Evolutionary conservation across 352 stramenopile genomes (phyloP), one percentile per base, ranked within the genome.

Genomic region (Phytophthora cactorum): DNA sequence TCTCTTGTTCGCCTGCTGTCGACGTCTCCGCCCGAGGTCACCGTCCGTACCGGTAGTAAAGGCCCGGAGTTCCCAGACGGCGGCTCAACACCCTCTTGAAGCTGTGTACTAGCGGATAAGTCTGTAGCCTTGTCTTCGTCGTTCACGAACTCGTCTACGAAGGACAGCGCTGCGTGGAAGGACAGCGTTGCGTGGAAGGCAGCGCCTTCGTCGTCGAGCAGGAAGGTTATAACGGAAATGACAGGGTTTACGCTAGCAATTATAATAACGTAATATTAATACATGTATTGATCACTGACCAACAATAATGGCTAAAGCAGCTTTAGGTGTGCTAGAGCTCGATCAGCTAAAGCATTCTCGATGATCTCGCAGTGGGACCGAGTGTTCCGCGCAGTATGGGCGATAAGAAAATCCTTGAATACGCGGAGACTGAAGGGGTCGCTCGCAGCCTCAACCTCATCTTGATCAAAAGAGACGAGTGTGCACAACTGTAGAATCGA

Each of bases 371-470:
- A 69, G 46, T 63, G 74, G 25, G 63, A 52, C 29, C 68, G 73
- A 31, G 81, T 68, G 11, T 67, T 82, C n/a, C 63, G 65, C 5
- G 72, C 62, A 14, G 65, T 70, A 28, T 63, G 63, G 31, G 69
- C 70, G 28, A 85, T 72, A 25, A 82, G 60, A 54, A 82, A 81
- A 28, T 82, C 65, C 1, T 68, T 79, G 44, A 82, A 53, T 68
- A 68, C 7, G 25, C 63, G 15, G n/a, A 43, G 11, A 43, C 36
- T 43, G 5, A 15, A 43, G 10, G 36, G 36, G 36, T 43, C 36
- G 34, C 34, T 39, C 34, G 12, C 72, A 17, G 46, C 46, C 2
- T 63, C 63, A 10, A 67, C 59, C 76, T 63, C 8, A 8, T 80
- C 65, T 28, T 63, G 54, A 52, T 77, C 72, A 5, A 78, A 59